Percentiles rank a stretch among this genome's conserved stretches.
phyloP scores from a whole-genome alignment of 306 rosid species.

The Vicia villosa region DNA sequence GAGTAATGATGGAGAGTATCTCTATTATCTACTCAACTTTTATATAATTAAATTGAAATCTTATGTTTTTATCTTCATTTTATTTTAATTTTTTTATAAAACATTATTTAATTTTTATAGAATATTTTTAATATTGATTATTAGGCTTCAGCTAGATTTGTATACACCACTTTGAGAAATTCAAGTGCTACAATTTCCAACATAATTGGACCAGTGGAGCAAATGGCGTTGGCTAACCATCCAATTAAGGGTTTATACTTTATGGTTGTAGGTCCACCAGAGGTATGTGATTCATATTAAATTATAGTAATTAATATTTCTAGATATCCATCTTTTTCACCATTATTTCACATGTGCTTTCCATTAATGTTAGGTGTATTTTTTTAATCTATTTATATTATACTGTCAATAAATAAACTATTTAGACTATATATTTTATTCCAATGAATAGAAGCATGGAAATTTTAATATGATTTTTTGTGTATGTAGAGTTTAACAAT shows the following conservation, averaged over 20 bases:
- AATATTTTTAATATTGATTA: background rate
- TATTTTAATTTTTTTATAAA: background rate
- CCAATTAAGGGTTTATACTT: slow-evolving; percentile 50
- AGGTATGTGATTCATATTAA: slow-evolving; percentile 37
- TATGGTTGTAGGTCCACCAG: slow-evolving; percentile 45
- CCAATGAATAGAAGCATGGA: background rate
- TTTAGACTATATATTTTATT: background rate
- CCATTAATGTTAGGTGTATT: background rate
- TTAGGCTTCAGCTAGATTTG: slow-evolving; percentile 46
- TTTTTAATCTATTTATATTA: no score
- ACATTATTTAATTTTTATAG: background rate
- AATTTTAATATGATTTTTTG: background rate
- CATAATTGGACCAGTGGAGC: slow-evolving; percentile 54
- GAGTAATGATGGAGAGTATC: background rate
- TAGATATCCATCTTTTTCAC: background rate
- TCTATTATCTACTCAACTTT: background rate
- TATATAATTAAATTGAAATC: background rate
- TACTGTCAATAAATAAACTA: background rate
- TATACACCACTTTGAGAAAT: slow-evolving; percentile 38
- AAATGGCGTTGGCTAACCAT: slow-evolving; percentile 47
- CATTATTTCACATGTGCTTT: background rate
- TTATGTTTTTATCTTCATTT: background rate
- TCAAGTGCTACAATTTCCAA: slow-evolving; percentile 52
- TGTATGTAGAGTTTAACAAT: slow-evolving; percentile 35
- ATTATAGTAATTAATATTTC: background rate